These are phyloP conservation scores for Phytophthora ohioensis DNA, from an alignment of 352 stramenopile species.

Conservation along the genomic window DNA sequence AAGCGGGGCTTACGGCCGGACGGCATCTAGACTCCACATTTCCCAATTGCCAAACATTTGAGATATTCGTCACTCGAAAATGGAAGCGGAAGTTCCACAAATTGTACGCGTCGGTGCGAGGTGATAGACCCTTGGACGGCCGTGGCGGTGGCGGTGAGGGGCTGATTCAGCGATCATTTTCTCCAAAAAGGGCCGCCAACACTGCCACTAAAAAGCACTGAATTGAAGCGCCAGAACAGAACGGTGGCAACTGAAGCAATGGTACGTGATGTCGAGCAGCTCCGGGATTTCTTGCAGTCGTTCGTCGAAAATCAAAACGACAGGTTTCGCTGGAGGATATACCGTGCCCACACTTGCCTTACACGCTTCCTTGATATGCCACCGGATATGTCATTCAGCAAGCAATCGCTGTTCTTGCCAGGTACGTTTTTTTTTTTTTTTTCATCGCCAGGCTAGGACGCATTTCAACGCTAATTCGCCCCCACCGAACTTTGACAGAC, in stretches of 20 bases:
- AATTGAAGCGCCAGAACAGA: conserved; percentile 29
- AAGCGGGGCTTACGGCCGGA: conserved; percentile 83
- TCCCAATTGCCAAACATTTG: conserved; percentile 91
- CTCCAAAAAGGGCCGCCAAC: conserved; percentile 31
- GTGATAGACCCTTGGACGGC: conserved; percentile 22
- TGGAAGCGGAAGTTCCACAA: conserved; percentile 88
- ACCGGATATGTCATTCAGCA: conserved; percentile 74
- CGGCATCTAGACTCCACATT: conserved; percentile 85
- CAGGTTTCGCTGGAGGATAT: conserved; percentile 79
- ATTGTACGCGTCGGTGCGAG: conserved; percentile 55
- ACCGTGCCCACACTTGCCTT: conserved; percentile 80
- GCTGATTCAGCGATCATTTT: conserved; percentile 41
- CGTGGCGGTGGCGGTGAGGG: conserved; percentile 31
- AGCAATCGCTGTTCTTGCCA: conserved; percentile 73
- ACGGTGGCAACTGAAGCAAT: conserved; percentile 54
- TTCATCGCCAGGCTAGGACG: not conserved
- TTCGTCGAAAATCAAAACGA: conserved; percentile 90
- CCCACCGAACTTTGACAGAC: conserved; percentile 41
- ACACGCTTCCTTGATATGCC: conserved; percentile 74
- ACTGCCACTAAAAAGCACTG: conserved; percentile 28
- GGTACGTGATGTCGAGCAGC: conserved; percentile 55
- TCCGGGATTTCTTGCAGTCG: conserved; percentile 83
- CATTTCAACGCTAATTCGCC: not conserved
- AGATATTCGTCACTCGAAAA: conserved; percentile 91
- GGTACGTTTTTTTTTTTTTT: conserved; percentile 37